A percentile compares a stretch with the other conserved stretches of the same genome.
Conservation (phyloP, 2,329 filamentous ascomycete genomes). For the Claviceps africana region DNA sequence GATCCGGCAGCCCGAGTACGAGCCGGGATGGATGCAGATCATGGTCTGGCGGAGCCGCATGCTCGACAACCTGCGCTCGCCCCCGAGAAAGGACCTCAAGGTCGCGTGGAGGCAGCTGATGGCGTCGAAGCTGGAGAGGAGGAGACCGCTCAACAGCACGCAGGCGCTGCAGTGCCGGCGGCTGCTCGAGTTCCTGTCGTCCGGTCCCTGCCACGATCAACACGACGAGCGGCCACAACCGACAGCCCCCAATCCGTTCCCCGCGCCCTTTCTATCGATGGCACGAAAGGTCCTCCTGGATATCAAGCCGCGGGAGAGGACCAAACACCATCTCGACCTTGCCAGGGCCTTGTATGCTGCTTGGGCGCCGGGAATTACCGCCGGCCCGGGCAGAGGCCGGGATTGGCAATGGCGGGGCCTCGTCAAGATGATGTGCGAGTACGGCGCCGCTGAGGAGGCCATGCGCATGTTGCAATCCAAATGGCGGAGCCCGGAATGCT, state of each 20-base stretch:
- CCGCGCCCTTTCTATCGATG: constrained; percentile 27
- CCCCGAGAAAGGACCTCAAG: constrained; percentile 46
- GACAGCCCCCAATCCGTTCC: constrained; percentile 15
- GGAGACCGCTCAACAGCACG: constrained; percentile 44
- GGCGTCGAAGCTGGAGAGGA: constrained; percentile 32
- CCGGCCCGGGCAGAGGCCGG: constrained; percentile 8
- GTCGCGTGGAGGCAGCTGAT: constrained; percentile 54
- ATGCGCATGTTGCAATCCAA: constrained; percentile 25
- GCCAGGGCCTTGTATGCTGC: constrained; percentile 28
- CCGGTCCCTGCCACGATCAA: constrained; percentile 9
- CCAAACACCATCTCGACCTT: constrained; percentile 32
- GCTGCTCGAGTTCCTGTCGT: constrained; percentile 46
- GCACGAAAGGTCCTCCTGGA: constrained; percentile 30
- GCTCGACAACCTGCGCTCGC: constrained; percentile 49
- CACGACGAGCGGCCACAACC: constrained; percentile 10
- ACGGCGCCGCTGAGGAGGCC: constrained; percentile 42
- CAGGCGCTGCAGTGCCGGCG: constrained; percentile 44
- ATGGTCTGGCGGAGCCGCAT: constrained; percentile 52
- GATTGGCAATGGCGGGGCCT: constrained; percentile 18
- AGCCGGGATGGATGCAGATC: constrained; percentile 59
- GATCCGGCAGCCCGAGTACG: constrained; percentile 47
- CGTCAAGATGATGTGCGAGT: constrained; percentile 32
- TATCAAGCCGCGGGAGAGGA: constrained; percentile 27
- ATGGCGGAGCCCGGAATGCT: constrained; percentile 14
- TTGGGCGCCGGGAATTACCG: constrained; percentile 10